A percentile compares a stretch with the other conserved stretches of the same genome.
These are phyloP conservation scores for Fraxinus greggii DNA, from an alignment of 305 asterid species.

Conservation along the genomic window DNA sequence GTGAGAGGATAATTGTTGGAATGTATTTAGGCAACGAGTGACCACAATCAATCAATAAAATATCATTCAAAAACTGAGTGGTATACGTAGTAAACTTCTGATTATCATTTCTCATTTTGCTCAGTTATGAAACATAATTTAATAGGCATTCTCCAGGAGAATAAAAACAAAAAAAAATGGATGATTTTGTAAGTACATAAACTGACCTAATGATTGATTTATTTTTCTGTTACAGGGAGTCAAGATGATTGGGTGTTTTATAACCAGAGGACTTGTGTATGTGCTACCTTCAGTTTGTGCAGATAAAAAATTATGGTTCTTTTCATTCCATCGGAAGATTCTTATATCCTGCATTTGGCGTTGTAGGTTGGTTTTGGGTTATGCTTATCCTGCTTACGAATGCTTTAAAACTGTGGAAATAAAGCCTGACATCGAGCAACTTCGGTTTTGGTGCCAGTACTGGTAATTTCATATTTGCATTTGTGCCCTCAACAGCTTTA, in stretches of 20 bases:
- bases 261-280: constrained; percentile 83
- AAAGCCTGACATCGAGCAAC: constrained; percentile 84
- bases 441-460: constrained; percentile 95
- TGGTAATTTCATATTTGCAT: constrained; percentile 45
- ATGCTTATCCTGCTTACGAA: constrained; percentile 89
- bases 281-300: constrained; percentile 24
- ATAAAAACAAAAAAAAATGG: neutral
- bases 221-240: constrained; percentile 45
- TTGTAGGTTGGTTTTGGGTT: constrained; percentile 81
- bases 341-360: constrained; percentile 21
- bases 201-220: neutral
- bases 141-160: neutral
- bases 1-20: neutral
- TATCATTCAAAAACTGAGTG: neutral
- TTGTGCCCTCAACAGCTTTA: constrained; percentile 5
- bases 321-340: constrained; percentile 16
- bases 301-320: neutral
- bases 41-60: neutral
- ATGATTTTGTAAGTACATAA: constrained; percentile 7
- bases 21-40: neutral
- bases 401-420: constrained; percentile 82
- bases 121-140: constrained; percentile 3
- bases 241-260: constrained; percentile 88
- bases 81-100: neutral
- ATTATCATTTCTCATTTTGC: neutral